A percentile compares a stretch with the other conserved stretches of the same genome.
Evolutionary conservation across 768 basidiomycete genomes (phyloP).

Genomic region (Rhodotorula kratochvilovae): DNA sequence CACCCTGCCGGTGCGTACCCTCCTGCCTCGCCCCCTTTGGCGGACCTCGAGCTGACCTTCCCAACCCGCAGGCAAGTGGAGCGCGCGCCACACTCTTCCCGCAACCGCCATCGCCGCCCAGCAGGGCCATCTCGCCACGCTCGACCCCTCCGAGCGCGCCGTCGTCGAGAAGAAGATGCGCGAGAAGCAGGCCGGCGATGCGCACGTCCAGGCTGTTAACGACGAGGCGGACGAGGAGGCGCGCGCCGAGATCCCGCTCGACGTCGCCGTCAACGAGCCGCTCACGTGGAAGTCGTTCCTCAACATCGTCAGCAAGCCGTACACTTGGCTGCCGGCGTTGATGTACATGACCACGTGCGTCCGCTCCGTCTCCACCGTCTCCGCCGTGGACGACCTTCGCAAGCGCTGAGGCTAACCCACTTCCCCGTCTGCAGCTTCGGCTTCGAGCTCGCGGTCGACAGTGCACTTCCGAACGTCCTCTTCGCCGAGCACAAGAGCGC

Average conservation of each 20-base stretch:
- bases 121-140: constrained; percentile 41
- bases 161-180: constrained; percentile 44
- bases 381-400: no score
- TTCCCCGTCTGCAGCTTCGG: constrained; percentile 16
- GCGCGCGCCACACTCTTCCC: constrained; percentile 51
- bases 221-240: constrained; percentile 36
- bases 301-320: constrained; percentile 49
- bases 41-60: background rate
- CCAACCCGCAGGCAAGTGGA: constrained; percentile 51
- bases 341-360: constrained; percentile 54
- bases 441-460: constrained; percentile 57
- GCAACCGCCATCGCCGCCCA: constrained; percentile 44
- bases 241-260: constrained; percentile 46
- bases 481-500: constrained; percentile 49
- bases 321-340: constrained; percentile 58
- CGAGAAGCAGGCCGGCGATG: constrained; percentile 38
- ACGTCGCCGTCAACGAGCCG: constrained; percentile 53
- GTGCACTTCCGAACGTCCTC: constrained; percentile 54
- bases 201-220: constrained; percentile 31
- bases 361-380: constrained; percentile 13
- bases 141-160: constrained; percentile 40
- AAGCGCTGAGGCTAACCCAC: background rate
- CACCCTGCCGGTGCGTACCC: constrained; percentile 52
- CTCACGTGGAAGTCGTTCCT: constrained; percentile 49
- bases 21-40: no score